A percentile compares a stretch with the other conserved stretches of the same genome.
These are phyloP conservation scores for Erythrobasidium yunnanense DNA, from an alignment of 768 basidiomycete species.

Conservation along the genomic window DNA sequence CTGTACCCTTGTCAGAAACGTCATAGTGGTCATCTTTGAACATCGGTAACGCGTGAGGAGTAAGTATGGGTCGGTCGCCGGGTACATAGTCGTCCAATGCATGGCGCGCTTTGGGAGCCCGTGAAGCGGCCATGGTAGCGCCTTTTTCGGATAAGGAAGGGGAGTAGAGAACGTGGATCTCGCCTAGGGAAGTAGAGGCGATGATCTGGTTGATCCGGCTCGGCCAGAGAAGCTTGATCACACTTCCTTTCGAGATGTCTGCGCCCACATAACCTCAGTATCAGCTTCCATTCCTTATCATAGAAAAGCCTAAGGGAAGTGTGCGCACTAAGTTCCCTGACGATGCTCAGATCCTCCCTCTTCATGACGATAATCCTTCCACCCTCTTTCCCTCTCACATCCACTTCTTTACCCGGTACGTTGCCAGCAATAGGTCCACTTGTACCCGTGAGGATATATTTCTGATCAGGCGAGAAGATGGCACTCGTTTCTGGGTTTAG, in stretches of 20 bases:
- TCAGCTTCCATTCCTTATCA: too few species aligned
- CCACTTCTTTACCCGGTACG: conserved; percentile 58
- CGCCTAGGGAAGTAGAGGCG: conserved; percentile 73
- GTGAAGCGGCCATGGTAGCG: conserved; percentile 74
- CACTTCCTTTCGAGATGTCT: conserved; percentile 44
- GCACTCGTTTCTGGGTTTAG: conserved; percentile 88
- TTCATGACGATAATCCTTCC: conserved; percentile 32
- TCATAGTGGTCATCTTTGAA: conserved; percentile 60
- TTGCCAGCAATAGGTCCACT: conserved; percentile 45
- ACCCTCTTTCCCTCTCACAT: conserved; percentile 38
- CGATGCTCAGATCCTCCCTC: conserved; percentile 44
- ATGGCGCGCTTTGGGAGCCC: conserved; percentile 69
- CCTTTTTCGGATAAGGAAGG: conserved; percentile 81
- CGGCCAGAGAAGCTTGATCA: conserved; percentile 89
- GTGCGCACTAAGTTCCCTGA: conserved; percentile 13
- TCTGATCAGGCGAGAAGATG: conserved; percentile 88
- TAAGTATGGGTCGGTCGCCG: conserved; percentile 81
- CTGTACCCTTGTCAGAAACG: conserved; percentile 52
- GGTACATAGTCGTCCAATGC: conserved; percentile 57
- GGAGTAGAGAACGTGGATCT: conserved; percentile 83
- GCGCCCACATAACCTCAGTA: too few species aligned
- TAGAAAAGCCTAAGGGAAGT: background rate
- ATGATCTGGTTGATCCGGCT: conserved; percentile 96
- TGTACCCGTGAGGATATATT: conserved; percentile 67
- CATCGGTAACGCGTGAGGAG: conserved; percentile 84